Evolutionary conservation across 129 eudicot species (phyloP).

Genomic region (Rutidosis leptorrhynchoides): DNA sequence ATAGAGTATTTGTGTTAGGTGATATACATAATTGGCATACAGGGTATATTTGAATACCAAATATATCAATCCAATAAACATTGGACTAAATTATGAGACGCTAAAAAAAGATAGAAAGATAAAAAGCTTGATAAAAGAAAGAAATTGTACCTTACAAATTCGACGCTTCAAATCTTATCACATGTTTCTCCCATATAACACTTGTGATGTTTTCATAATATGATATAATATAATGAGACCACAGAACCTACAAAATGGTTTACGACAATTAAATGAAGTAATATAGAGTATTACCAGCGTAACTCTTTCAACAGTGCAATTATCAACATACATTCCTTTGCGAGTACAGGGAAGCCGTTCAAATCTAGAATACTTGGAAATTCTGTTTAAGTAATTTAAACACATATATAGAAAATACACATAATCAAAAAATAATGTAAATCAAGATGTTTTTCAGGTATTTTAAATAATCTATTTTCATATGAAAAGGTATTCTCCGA

Average conservation of each 20-base stretch:
- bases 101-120: background rate
- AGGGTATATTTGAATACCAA: constrained; percentile 64
- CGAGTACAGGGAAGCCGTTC: constrained; percentile 97
- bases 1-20: constrained; percentile 78
- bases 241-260: background rate
- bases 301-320: constrained; percentile 89
- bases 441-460: background rate
- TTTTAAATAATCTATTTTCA: background rate
- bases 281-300: constrained; percentile 64
- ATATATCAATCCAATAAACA: background rate
- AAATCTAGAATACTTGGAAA: constrained; percentile 96
- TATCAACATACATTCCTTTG: constrained; percentile 98
- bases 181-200: constrained; percentile 98
- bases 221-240: constrained; percentile 1
- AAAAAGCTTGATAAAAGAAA: background rate
- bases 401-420: background rate
- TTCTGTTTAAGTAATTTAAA: constrained; percentile 43
- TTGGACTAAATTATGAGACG: background rate
- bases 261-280: background rate
- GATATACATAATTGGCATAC: constrained; percentile 98
- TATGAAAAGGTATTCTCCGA: background rate
- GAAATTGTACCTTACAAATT: constrained; percentile 70
- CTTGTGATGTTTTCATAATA: constrained; percentile 68
- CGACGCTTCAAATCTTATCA: constrained; percentile 90
- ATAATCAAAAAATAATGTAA: background rate